A percentile compares a stretch with the other conserved stretches of the same genome.
These are phyloP conservation scores for Lepidium sativum DNA, from an alignment of 345 rosid species.

Conservation along the genomic window DNA sequence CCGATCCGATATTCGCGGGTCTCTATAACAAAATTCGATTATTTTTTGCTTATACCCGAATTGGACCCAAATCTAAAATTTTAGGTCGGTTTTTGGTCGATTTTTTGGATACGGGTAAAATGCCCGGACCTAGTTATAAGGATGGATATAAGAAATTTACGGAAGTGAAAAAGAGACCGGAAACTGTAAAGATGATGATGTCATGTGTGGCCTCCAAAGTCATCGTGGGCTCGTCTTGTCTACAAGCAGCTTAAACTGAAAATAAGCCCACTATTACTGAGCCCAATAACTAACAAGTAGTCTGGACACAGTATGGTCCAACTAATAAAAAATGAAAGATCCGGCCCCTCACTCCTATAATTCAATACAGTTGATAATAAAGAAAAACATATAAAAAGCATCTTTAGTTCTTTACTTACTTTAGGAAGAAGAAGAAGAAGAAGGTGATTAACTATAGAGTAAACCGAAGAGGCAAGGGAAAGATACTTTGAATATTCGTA, in stretches of 20 bases:
- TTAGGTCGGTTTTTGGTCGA: no score
- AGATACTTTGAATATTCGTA: not conserved
- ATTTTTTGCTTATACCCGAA: no score
- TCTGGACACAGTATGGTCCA: not conserved
- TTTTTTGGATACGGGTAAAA: no score
- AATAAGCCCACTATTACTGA: not conserved
- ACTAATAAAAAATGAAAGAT: not conserved
- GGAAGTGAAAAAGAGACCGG: not conserved
- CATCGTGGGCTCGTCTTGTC: not conserved
- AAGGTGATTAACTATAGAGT: not conserved
- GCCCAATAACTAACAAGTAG: not conserved
- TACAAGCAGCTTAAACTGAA: not conserved
- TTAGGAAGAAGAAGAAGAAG: not conserved
- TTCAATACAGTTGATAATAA: not conserved
- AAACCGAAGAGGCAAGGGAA: constrained; percentile 1
- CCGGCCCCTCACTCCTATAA: no score
- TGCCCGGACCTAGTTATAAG: no score
- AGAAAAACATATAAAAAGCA: not conserved
- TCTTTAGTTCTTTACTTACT: not conserved
- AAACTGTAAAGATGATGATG: no score
- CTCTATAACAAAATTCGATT: no score
- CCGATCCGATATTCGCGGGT: no score
- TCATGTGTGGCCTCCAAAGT: not conserved
- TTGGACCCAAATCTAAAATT: no score
- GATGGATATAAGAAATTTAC: no score